phyloP scores from a whole-genome alignment of 2,329 filamentous ascomycete species.

The Fusarium xylarioides region DNA sequence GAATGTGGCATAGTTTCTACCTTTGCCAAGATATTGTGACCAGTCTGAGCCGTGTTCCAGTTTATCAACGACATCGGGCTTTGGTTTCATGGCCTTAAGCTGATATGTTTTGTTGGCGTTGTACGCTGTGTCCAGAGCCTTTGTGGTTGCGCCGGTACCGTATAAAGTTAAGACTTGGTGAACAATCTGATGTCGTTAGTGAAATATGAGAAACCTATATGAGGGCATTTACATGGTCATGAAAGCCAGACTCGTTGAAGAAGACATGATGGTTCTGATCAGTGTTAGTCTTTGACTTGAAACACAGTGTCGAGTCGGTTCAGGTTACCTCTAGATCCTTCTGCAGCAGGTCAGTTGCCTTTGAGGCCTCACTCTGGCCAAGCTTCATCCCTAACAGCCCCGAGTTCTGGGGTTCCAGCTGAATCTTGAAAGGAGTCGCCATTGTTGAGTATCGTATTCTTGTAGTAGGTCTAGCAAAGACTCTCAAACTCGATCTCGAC shows the following conservation, averaged over 20 bases:
- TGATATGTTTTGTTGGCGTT: slow-evolving; percentile 74
- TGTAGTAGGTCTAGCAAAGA: slow-evolving; percentile 17
- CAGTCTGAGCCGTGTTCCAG: slow-evolving; percentile 62
- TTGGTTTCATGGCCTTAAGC: slow-evolving; percentile 56
- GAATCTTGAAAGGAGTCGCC: slow-evolving; percentile 59
- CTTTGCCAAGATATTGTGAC: slow-evolving; percentile 71
- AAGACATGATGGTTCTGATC: slow-evolving; percentile 72
- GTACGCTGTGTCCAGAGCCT: slow-evolving; percentile 70
- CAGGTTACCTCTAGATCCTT: slow-evolving; percentile 70
- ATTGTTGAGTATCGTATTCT: slow-evolving; percentile 43
- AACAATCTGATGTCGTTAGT: slow-evolving; percentile 58
- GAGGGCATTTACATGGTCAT: slow-evolving; percentile 73
- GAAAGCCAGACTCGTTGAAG: slow-evolving; percentile 79
- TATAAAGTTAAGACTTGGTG: slow-evolving; percentile 82
- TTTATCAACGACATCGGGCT: slow-evolving; percentile 61
- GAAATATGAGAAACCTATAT: neutral
- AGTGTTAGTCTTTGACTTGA: neutral
- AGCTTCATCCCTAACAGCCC: slow-evolving; percentile 59
- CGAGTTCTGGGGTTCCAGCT: slow-evolving; percentile 58
- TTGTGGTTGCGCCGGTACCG: slow-evolving; percentile 73
- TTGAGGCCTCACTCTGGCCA: slow-evolving; percentile 68
- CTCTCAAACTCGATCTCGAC: slow-evolving; percentile 9
- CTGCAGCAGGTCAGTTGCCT: slow-evolving; percentile 75
- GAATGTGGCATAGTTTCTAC: slow-evolving; percentile 74
- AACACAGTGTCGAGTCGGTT: neutral